Evolutionary conservation across 768 basidiomycete species (phyloP), one percentile per base, ranked within the genome.

Genomic region (Rhodotorula sphaerocarpa): DNA sequence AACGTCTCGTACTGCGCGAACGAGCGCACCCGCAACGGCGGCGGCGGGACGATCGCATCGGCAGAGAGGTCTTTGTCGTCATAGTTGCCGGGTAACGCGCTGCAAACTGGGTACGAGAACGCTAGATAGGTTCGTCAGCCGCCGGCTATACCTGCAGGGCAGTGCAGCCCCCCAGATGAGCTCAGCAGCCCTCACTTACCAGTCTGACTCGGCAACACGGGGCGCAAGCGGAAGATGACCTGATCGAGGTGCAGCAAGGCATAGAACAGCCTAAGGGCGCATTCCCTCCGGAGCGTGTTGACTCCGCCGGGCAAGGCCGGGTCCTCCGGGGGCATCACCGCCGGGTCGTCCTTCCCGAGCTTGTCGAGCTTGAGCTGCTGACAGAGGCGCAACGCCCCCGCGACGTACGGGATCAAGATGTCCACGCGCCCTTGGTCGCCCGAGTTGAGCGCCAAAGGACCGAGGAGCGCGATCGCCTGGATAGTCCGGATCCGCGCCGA

Each of bases 331-430:
- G 66, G 66, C 66, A 67, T 67, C 2, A 12, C 16, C 3, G 12
- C 43, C 30, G 66, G 55, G 31, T 68, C 66, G 18, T 33, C 39
- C 36, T 39, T 39, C 7, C 66, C 66, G 31, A 68, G 55, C 31
- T 54, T 57, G 59, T 68, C 58, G n/a, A 68, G 62, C 18, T 57
- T 34, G 18, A 68, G 50, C 20, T 60, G 58, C 42, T 68, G 66
- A 21, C 28, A 43, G 5, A 61, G 28, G 0, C 66, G 55, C 25
- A 57, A 45, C 6, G 46, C 43, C 0, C 59, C 51, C 0, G 61
- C 66, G 27, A 64, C 48, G 50, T 63, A 54, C 3, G 45, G 54
- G 33, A 59, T 51, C 20, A 67, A 25, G 31, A 63, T 20, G 39
- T 55, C 54, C 36, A 59, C 54, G 31, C 52, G 34, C 10, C 34